Evolutionary conservation across 2,329 filamentous ascomycete genomes (phyloP).

Genomic region (Cladosporium sphaerospermum): DNA sequence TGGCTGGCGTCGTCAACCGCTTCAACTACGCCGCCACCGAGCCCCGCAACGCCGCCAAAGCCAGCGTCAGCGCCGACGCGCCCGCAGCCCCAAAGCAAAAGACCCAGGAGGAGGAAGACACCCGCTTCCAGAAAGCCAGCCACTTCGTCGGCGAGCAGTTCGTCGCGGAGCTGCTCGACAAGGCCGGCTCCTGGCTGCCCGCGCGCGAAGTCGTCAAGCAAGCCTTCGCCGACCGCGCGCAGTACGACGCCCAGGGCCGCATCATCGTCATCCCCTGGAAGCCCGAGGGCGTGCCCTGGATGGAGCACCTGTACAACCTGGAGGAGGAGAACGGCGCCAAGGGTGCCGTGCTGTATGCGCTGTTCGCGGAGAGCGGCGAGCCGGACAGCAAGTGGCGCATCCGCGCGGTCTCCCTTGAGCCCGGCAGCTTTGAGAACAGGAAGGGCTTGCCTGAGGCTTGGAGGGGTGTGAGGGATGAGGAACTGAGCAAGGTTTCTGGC

Average conservation of each 20-base stretch:
- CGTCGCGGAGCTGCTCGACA: constrained; percentile 70
- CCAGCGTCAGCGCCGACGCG: constrained; percentile 15
- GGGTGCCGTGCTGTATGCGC: constrained; percentile 68
- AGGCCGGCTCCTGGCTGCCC: constrained; percentile 73
- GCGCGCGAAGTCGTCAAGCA: constrained; percentile 71
- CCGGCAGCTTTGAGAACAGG: constrained; percentile 83
- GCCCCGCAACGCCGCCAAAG: constrained; percentile 20
- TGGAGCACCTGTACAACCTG: constrained; percentile 87
- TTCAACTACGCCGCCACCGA: constrained; percentile 58
- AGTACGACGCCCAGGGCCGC: constrained; percentile 67
- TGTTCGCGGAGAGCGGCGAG: constrained; percentile 78
- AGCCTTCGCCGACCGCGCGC: constrained; percentile 63
- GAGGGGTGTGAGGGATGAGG: constrained; percentile 83
- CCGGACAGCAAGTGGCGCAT: constrained; percentile 84
- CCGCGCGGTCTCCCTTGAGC: constrained; percentile 78
- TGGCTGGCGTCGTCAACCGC: constrained; percentile 82
- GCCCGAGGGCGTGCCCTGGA: constrained; percentile 81
- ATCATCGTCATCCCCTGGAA: constrained; percentile 63
- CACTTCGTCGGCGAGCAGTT: constrained; percentile 86
- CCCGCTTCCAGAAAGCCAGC: constrained; percentile 70
- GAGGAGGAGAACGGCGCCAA: constrained; percentile 54
- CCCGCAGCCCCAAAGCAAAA: constrained; percentile 30
- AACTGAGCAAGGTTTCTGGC: constrained; percentile 66
- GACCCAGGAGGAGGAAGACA: constrained; percentile 69
- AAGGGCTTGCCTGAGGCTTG: constrained; percentile 86